Percentiles rank a stretch among this genome's conserved stretches.
phyloP scores from a whole-genome alignment of 2,329 filamentous ascomycete species.

The Xylariaceae sp. region DNA sequence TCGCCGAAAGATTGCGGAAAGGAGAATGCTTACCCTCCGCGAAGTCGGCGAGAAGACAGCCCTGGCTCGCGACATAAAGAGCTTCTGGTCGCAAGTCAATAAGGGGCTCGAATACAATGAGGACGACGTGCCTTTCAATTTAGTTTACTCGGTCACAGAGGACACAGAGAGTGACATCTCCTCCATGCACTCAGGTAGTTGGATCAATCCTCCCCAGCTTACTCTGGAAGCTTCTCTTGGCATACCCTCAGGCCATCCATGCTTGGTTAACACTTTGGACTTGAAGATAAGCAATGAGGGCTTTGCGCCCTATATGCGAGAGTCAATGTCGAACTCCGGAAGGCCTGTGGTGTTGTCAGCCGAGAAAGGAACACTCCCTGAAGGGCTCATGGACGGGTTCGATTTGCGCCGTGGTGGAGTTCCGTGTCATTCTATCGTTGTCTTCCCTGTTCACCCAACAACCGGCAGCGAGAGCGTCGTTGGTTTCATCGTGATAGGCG shows the following conservation, averaged over 20 bases:
- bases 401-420: conserved; percentile 69
- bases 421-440: conserved; percentile 64
- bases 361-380: conserved; percentile 63
- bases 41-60: conserved; percentile 75
- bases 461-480: conserved; percentile 66
- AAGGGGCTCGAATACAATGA: conserved; percentile 70
- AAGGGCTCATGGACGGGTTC: conserved; percentile 61
- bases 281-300: conserved; percentile 65
- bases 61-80: conserved; percentile 65
- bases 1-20: conserved; percentile 69
- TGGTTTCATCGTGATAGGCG: conserved; percentile 73
- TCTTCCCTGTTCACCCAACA: conserved; percentile 76
- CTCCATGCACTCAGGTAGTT: conserved; percentile 65
- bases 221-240: conserved; percentile 70
- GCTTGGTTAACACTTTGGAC: conserved; percentile 61
- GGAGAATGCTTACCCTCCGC: conserved; percentile 73
- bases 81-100: conserved; percentile 69
- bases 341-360: conserved; percentile 64
- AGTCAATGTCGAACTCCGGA: conserved; percentile 64
- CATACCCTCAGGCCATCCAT: conserved; percentile 59
- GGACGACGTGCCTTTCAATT: conserved; percentile 69
- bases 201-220: conserved; percentile 58
- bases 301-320: conserved; percentile 71
- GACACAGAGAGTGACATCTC: conserved; percentile 68
- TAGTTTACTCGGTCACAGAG: conserved; percentile 72